Conservation (phyloP, 805 yeast genomes). For the Kluyveromyces wickerhamii region DNA sequence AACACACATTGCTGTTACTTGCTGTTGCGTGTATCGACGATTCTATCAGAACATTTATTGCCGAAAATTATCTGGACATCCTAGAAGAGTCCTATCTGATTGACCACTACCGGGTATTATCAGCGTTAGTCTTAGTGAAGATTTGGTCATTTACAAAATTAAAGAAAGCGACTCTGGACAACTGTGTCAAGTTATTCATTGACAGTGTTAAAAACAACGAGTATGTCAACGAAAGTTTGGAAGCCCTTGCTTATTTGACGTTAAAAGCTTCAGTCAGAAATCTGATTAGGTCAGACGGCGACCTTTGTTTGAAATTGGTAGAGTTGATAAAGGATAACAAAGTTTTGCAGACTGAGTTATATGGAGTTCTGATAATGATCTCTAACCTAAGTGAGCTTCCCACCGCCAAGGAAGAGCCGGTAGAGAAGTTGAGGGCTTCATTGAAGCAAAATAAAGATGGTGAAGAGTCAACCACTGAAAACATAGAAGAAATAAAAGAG, state of each 20-base stretch:
- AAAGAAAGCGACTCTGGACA: constrained; percentile 24
- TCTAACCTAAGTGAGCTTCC: constrained; percentile 27
- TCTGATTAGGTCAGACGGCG: constrained; percentile 32
- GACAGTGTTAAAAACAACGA: constrained; percentile 9
- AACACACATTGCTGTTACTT: constrained; percentile 29
- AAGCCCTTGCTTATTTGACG: constrained; percentile 44
- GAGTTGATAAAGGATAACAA: constrained; percentile 16
- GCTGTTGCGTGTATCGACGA: constrained; percentile 46
- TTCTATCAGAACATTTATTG: constrained; percentile 38
- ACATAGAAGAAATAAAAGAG: constrained; percentile 14
- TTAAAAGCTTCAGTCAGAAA: constrained; percentile 34
- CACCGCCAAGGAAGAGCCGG: constrained; percentile 10
- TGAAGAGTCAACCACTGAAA: constrained; percentile 11
- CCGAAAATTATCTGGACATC: constrained; percentile 36
- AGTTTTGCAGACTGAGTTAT: constrained; percentile 15
- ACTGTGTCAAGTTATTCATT: constrained; percentile 28
- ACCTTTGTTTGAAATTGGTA: constrained; percentile 27
- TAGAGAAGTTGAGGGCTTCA: constrained; percentile 14
- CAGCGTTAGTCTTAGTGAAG: constrained; percentile 45
- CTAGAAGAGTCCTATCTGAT: constrained; percentile 32
- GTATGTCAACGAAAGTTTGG: constrained; percentile 26
- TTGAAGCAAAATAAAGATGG: constrained; percentile 20
- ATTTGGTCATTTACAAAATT: constrained; percentile 45
- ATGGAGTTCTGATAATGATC: constrained; percentile 29
- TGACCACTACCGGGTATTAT: constrained; percentile 25